Evolutionary conservation across 108 stramenopile species (phyloP), one percentile per base, ranked within the genome.

Genomic region (Bacterosira constricta): DNA sequence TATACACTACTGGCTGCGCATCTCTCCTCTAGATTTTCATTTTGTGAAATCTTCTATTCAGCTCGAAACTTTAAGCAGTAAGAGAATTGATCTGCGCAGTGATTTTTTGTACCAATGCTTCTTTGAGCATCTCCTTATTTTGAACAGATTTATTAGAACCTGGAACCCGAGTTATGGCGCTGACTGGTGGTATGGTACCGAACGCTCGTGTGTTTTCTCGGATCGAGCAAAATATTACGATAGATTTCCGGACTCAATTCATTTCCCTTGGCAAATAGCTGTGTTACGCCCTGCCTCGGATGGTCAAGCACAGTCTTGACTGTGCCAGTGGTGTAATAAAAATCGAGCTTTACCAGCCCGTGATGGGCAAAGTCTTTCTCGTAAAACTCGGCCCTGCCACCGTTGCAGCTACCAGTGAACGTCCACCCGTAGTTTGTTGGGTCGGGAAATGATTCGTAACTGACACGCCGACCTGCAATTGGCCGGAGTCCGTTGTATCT

Each of bases 251-350:
- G 75, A n/a, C 54, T 29, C 30, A 71, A 50, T 47, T 51, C 41
- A 42, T 45, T 39, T 5, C 20, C 45, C 35, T 59, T 59, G 6
- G 58, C 58, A 72, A 84, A 84, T 13, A 80, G 37, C 66, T 84
- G 79, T 7, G 69, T 80, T 31, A 54, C 59, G 13, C 83, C 79
- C 66, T 76, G 63, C 38, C 37, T 20, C 6, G 79, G 83, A 55
- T 80, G 75, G 49, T 80, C 63, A 67, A 80, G 45, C 10, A 66
- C 56, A 10, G 79, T 80, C 51, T 84, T 84, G 55, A 84, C 47
- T 23, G 83, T 80, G 18, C 53, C 79, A 8, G 79, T 69, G 1
- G 79, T 80, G 66, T 60, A 80, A 57, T 84, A 84, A 68, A 68
- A 80, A 55, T 84, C 83, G 63, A 84, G 41, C 37, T 80, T 80